Evolutionary conservation across 768 basidiomycete species (phyloP).

Genomic region (Russula griseocarnosa): DNA sequence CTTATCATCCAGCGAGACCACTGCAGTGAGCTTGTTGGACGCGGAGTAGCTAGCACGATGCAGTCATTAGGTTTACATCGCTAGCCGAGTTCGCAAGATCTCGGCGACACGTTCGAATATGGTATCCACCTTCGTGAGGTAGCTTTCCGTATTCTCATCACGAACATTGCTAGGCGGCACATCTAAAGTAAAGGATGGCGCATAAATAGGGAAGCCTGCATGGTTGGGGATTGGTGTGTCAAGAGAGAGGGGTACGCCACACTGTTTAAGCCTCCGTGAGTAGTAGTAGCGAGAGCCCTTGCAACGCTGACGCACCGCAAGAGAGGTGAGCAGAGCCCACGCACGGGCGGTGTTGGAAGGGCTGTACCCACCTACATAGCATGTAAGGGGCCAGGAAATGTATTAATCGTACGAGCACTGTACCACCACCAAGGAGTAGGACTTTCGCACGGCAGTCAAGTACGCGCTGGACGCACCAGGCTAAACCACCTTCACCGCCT

Average conservation of each 20-base stretch:
- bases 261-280: constrained; percentile 38
- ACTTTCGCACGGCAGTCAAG: constrained; percentile 55
- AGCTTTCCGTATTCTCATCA: constrained; percentile 65
- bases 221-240: constrained; percentile 77
- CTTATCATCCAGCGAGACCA: not conserved
- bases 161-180: constrained; percentile 67
- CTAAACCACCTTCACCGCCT: constrained; percentile 52
- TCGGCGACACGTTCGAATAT: constrained; percentile 28
- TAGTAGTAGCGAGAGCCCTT: not conserved
- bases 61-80: not conserved
- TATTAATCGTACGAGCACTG: constrained; percentile 24
- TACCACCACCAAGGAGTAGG: constrained; percentile 75
- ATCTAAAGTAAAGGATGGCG: constrained; percentile 77
- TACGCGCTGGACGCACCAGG: constrained; percentile 59
- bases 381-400: not conserved
- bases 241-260: constrained; percentile 48
- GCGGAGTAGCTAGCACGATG: not conserved
- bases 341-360: constrained; percentile 80
- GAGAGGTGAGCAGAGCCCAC: constrained; percentile 78
- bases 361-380: constrained; percentile 70
- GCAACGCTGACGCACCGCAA: constrained; percentile 51
- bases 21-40: not conserved
- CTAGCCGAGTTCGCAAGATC: constrained; percentile 19
- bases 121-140: constrained; percentile 45
- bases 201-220: constrained; percentile 63